A percentile compares a stretch with the other conserved stretches of the same genome.
phyloP scores from a whole-genome alignment of 148 eudicot species.

The Drosera capensis region DNA sequence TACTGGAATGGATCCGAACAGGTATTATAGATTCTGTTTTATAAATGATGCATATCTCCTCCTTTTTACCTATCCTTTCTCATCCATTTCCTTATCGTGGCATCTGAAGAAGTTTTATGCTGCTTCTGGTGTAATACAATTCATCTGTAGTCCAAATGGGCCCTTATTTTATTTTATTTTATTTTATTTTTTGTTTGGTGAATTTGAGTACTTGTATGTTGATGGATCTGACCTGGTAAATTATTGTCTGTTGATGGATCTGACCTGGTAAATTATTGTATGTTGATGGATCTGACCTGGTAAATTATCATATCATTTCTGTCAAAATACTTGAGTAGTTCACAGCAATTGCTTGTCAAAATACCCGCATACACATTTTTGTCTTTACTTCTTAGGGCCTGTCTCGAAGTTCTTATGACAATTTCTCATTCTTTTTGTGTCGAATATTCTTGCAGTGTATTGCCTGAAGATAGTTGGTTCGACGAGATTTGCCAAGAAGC shows the following conservation, averaged over 20 bases:
- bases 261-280: not conserved
- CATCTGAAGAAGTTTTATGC: too few species aligned
- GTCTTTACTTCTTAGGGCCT: too few species aligned
- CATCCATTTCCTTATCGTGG: not conserved
- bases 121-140: too few species aligned
- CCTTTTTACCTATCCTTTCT: not conserved
- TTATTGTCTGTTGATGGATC: not conserved
- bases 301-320: not conserved
- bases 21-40: constrained; percentile 19
- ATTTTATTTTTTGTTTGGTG: too few species aligned
- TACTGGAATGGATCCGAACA: constrained; percentile 75
- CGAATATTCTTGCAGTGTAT: constrained; percentile 25
- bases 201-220: too few species aligned
- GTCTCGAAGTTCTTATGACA: too few species aligned
- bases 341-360: not conserved
- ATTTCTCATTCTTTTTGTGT: not conserved
- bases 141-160: too few species aligned
- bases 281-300: too few species aligned
- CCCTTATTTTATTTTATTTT: too few species aligned
- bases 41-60: not conserved
- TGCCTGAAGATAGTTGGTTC: constrained; percentile 84
- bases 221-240: not conserved
- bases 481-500: constrained; percentile 66
- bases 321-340: not conserved
- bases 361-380: not conserved